phyloP scores from a whole-genome alignment of 2,329 filamentous ascomycete species.

The Neoascochyta sp. region DNA sequence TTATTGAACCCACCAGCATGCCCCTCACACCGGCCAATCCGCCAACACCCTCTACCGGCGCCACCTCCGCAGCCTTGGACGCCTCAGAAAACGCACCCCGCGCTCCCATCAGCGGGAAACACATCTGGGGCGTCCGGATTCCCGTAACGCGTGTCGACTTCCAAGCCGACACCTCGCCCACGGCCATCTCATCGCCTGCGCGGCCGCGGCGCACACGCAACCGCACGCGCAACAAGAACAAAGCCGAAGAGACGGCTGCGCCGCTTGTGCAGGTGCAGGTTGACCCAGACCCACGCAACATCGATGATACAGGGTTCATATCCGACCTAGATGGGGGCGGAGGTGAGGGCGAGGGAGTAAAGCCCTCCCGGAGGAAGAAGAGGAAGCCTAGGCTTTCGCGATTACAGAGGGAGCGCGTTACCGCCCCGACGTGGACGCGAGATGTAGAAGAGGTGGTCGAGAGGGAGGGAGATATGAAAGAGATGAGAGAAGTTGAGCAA shows the following conservation, averaged over 20 bases:
- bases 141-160: constrained; percentile 3
- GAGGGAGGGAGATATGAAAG: too few relatives aligned
- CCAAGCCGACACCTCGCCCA: neutral
- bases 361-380: too few relatives aligned
- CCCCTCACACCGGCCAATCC: constrained; percentile 7
- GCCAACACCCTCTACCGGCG: neutral
- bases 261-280: constrained; percentile 2
- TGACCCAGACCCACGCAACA: constrained; percentile 5
- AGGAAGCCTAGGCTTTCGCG: constrained; percentile 2
- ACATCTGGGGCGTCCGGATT: constrained; percentile 8
- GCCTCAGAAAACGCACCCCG: constrained; percentile 4
- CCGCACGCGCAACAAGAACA: neutral
- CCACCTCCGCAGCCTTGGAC: neutral
- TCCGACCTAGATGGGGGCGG: constrained; percentile 4
- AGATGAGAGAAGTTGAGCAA: too few relatives aligned
- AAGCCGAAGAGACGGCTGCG: too few relatives aligned
- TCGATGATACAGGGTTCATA: constrained; percentile 7
- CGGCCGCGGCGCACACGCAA: constrained; percentile 1
- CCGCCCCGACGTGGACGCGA: constrained; percentile 4
- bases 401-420: neutral
- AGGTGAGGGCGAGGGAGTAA: constrained; percentile 1
- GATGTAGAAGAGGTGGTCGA: neutral
- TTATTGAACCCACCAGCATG: too few relatives aligned
- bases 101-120: constrained; percentile 5
- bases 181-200: neutral